Percentiles rank a stretch among this genome's conserved stretches.
These are phyloP conservation scores for Tuber microsphaerosporum DNA, from an alignment of 495 filamentous ascomycete species.

Conservation along the genomic window DNA sequence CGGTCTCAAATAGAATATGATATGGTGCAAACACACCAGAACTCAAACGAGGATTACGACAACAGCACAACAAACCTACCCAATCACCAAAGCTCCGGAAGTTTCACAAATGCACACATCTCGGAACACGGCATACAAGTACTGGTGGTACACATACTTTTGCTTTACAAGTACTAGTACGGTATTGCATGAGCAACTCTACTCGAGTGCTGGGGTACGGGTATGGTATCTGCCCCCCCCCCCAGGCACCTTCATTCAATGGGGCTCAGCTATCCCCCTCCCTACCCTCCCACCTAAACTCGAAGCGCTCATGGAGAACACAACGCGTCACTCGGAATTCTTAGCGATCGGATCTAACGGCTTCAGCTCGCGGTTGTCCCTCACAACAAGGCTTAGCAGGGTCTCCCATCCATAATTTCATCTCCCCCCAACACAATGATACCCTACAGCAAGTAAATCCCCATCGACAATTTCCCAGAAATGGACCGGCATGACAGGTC, in stretches of 20 bases:
- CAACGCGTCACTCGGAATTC: constrained; percentile 3
- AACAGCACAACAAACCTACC: not conserved
- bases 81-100: not conserved
- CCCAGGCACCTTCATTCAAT: not conserved
- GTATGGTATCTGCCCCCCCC: not conserved
- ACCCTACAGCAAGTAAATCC: too few species aligned
- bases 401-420: not conserved
- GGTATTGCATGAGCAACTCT: not conserved
- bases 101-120: not conserved
- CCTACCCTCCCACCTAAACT: not conserved
- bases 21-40: not conserved
- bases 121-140: not conserved
- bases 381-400: not conserved
- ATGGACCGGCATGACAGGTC: too few species aligned
- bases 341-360: not conserved
- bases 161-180: not conserved
- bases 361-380: not conserved
- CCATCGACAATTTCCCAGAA: too few species aligned
- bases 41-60: not conserved
- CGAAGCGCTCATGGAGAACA: not conserved
- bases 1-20: not conserved
- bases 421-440: too few species aligned
- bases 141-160: not conserved
- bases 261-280: not conserved
- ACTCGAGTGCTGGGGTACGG: not conserved